Base-by-base conservation (phyloP, 2,329 filamentous ascomycete species). In the Penicillium sp. region DNA sequence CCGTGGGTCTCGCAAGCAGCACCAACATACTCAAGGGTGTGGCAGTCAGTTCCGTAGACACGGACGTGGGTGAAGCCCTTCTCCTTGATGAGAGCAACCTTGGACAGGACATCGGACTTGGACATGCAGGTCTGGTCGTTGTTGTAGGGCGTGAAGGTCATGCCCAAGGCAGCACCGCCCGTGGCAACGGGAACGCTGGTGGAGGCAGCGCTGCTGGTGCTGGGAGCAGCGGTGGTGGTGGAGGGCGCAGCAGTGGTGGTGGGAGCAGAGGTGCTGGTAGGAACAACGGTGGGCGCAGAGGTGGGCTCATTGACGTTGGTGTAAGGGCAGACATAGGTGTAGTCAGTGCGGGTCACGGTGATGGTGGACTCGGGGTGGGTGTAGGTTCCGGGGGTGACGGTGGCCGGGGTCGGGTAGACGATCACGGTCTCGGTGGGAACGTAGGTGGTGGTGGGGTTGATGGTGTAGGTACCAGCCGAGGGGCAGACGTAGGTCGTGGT, bases 21-120 rank as follows among this genome's bases (percentile, higher is more conserved):
- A 66, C 91, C 91, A 62, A 97, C 89, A 78, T 86, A 89, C 75
- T 88, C 80, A 64, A 96, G 90, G 59, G 90, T 90, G 79, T 86
- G 84, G 85, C 94, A 98, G 86, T 97, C 93, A 69, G 93, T 93
- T 67, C 90, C 92, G 88, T 98, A 98, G 75, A 95, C 84, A 78
- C 94, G 93, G 76, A 94, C 77, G 54, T 85, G 82, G 66, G 79
- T 79, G 86, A 93, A 92, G 63, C 90, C 91, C 67, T 86, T 85
- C 57, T 70, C 54, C 72, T 88, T 85, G 74, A 94, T 90, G 63
- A 77, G 69, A 45, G 78, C 75, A 68, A 94, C 84, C 67, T 93
- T 90, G n/a, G n/a, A n/a, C n/a, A 82, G 74, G 62, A 94, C 86
- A 52, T 85, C 76, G n/a, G 66, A 65, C 64, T 84, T 78, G 63